Conservation (phyloP, 148 eudicot species). For the Cornus suecica region DNA sequence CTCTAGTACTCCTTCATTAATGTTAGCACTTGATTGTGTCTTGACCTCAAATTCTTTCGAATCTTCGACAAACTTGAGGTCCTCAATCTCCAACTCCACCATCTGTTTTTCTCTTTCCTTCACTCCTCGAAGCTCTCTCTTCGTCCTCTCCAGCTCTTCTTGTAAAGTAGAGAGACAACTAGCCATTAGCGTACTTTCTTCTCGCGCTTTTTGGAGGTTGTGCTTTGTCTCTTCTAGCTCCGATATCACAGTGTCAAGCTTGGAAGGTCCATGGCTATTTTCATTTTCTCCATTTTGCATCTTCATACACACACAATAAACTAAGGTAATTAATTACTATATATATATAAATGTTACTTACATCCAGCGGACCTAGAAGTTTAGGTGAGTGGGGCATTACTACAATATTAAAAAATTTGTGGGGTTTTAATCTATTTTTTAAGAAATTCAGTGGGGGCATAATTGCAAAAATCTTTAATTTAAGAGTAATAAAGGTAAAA, state of each 20-base stretch:
- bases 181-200: slow-evolving; percentile 61
- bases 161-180: slow-evolving; percentile 47
- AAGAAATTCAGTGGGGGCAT: too few relatives aligned
- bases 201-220: slow-evolving; percentile 56
- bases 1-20: slow-evolving; percentile 31
- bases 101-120: slow-evolving; percentile 48
- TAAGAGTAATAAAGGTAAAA: too few relatives aligned
- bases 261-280: background rate
- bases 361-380: too few relatives aligned
- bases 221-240: slow-evolving; percentile 76
- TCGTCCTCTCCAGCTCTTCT: slow-evolving; percentile 72
- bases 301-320: slow-evolving; percentile 16
- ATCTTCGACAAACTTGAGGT: slow-evolving; percentile 53
- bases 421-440: too few relatives aligned
- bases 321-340: background rate
- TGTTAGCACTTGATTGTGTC: background rate
- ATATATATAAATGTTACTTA: background rate
- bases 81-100: slow-evolving; percentile 37
- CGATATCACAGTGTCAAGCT: slow-evolving; percentile 17
- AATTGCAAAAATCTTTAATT: too few relatives aligned
- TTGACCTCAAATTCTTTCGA: slow-evolving; percentile 22
- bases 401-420: too few relatives aligned
- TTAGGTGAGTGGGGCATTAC: too few relatives aligned
- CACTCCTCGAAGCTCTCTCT: slow-evolving; percentile 55
- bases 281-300: slow-evolving; percentile 28